Percentiles rank a stretch among this genome's conserved stretches.
phyloP scores from a whole-genome alignment of 139 green algal species.

The Tetradesmus lagerheimii region DNA sequence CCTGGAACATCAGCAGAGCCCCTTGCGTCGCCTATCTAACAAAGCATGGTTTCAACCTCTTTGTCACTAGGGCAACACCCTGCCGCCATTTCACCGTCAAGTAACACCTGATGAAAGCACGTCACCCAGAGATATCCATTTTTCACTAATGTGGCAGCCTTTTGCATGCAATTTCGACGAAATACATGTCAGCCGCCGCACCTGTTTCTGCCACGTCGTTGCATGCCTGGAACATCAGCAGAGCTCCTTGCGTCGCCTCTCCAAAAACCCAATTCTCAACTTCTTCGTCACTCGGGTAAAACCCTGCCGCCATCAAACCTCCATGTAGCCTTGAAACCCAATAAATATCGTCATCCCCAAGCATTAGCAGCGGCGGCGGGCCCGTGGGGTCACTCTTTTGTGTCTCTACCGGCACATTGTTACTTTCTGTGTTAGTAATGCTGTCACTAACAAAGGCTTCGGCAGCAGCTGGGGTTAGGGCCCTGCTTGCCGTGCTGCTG shows the following conservation, averaged over 20 bases:
- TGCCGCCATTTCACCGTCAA: no score
- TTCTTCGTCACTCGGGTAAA: constrained; percentile 79
- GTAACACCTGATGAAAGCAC: no score
- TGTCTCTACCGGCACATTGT: not conserved
- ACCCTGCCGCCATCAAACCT: constrained; percentile 68
- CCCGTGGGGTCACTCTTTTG: constrained; percentile 46
- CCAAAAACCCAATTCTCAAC: constrained; percentile 64
- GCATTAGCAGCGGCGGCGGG: constrained; percentile 65
- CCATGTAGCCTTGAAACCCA: constrained; percentile 81
- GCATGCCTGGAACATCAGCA: constrained; percentile 75
- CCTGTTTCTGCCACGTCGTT: constrained; percentile 77
- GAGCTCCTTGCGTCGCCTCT: constrained; percentile 54
- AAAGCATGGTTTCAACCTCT: constrained; percentile 51
- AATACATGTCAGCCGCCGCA: not conserved
- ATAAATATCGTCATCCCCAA: constrained; percentile 85
- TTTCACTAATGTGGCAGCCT: no score
- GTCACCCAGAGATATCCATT: no score
- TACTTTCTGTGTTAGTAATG: not conserved
- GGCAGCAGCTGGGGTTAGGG: not conserved
- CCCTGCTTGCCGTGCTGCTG: not conserved
- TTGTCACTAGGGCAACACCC: not conserved
- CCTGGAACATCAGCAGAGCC: constrained; percentile 71
- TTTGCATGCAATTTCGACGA: no score
- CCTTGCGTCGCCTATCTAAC: constrained; percentile 58
- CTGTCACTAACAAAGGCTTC: not conserved